Evolutionary conservation across 164 flowering plant genomes (phyloP).

Genomic region (Nymphaea thermarum): DNA sequence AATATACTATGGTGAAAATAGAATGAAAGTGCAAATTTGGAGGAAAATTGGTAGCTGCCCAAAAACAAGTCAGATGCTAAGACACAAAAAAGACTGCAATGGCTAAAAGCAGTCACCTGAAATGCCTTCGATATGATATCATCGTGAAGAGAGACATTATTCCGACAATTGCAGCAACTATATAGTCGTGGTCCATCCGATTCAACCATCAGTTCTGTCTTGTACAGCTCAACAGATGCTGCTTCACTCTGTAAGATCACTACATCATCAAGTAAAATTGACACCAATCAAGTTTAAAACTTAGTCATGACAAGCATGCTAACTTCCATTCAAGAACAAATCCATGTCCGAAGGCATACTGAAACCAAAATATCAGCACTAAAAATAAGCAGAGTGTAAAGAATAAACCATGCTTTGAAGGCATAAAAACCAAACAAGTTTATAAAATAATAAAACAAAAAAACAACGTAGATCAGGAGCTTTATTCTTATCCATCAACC

Average conservation of each 20-base stretch:
- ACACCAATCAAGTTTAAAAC: no score
- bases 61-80: no score
- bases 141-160: constrained; percentile 64
- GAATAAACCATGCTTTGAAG: no score
- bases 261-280: background rate
- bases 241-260: background rate
- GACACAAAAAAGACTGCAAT: background rate
- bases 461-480: no score
- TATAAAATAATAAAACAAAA: no score
- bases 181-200: constrained; percentile 48
- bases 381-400: no score
- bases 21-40: background rate
- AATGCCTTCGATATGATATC: constrained; percentile 65
- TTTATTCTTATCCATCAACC: no score
- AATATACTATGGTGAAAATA: background rate
- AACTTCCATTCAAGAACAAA: no score
- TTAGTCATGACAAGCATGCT: no score
- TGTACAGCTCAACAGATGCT: background rate
- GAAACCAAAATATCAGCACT: no score
- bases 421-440: no score
- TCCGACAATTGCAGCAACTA: constrained; percentile 62
- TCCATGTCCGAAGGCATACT: no score
- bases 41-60: background rate
- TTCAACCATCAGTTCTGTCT: constrained; percentile 34
- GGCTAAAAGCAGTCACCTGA: constrained; percentile 28